Percentiles rank a stretch among this genome's conserved stretches.
These are phyloP conservation scores for Dryas drummondii DNA, from an alignment of 306 rosid genomes.

Conservation along the genomic window DNA sequence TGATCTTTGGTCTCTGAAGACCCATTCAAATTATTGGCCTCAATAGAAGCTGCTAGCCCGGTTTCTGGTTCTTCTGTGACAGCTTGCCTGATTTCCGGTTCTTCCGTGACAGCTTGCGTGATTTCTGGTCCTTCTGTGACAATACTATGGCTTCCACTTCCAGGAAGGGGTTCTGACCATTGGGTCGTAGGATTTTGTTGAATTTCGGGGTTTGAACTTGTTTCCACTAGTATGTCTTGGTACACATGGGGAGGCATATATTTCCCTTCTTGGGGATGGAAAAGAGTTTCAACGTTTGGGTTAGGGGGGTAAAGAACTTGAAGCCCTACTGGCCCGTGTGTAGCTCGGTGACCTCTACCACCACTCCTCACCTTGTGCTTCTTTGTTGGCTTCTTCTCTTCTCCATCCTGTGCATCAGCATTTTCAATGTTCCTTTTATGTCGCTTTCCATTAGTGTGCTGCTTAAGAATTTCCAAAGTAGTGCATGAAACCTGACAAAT, in stretches of 20 bases:
- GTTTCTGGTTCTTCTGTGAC: background rate
- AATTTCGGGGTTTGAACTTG: background rate
- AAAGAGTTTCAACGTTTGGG: background rate
- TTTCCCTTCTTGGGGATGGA: constrained; percentile 5
- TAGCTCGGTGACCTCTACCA: background rate
- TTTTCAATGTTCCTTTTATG: constrained; percentile 10
- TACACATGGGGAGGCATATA: constrained; percentile 20
- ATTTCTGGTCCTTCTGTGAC: background rate
- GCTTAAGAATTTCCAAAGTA: background rate
- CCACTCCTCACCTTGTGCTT: background rate
- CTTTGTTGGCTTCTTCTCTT: constrained; percentile 3
- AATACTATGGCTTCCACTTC: background rate
- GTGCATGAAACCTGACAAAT: constrained; percentile 2
- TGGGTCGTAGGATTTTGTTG: background rate
- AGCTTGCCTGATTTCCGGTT: background rate
- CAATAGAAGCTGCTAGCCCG: background rate
- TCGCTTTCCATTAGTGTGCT: constrained; percentile 2
- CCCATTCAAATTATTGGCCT: background rate
- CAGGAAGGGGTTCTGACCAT: background rate
- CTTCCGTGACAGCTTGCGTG: background rate
- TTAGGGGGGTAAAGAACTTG: constrained; percentile 10
- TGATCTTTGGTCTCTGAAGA: background rate
- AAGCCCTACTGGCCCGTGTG: background rate
- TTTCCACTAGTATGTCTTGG: background rate
- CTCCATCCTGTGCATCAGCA: background rate